Conservation (phyloP, 306 rosid genomes). For the Macrotyloma uniflorum region DNA sequence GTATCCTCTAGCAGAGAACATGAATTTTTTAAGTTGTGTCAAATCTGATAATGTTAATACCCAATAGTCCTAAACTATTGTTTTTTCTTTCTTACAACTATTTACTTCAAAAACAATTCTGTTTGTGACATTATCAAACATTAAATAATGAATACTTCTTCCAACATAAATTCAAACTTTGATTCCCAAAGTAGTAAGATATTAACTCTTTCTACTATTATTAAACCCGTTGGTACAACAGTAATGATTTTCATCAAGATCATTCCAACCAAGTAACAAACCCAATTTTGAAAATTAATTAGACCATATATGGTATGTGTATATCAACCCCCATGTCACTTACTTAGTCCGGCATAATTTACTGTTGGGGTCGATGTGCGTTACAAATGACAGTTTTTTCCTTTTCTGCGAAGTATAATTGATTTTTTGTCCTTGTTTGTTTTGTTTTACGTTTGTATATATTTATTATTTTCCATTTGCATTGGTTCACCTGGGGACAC, state of each 20-base stretch:
- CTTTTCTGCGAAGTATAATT: conserved; percentile 22
- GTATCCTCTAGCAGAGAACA: neutral
- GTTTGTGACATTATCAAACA: too few species aligned
- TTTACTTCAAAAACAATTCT: neutral
- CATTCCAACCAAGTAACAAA: neutral
- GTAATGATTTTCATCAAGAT: neutral
- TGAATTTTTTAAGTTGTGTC: neutral
- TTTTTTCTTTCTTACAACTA: neutral
- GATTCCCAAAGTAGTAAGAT: neutral
- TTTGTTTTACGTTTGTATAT: conserved; percentile 6
- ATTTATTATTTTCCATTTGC: neutral
- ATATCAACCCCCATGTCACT: neutral
- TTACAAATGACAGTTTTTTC: conserved; percentile 33
- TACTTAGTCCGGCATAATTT: conserved; percentile 21
- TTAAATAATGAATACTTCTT: too few species aligned
- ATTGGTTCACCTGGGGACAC: neutral
- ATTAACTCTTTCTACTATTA: too few species aligned
- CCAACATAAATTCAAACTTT: neutral
- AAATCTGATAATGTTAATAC: neutral
- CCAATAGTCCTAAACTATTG: neutral
- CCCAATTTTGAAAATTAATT: neutral
- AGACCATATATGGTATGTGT: neutral
- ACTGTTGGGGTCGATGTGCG: neutral
- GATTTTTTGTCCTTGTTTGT: conserved; percentile 28
- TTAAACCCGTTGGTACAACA: too few species aligned